Conservation (phyloP, 2,329 filamentous ascomycete species). For the Pyrenophora seminiperda region DNA sequence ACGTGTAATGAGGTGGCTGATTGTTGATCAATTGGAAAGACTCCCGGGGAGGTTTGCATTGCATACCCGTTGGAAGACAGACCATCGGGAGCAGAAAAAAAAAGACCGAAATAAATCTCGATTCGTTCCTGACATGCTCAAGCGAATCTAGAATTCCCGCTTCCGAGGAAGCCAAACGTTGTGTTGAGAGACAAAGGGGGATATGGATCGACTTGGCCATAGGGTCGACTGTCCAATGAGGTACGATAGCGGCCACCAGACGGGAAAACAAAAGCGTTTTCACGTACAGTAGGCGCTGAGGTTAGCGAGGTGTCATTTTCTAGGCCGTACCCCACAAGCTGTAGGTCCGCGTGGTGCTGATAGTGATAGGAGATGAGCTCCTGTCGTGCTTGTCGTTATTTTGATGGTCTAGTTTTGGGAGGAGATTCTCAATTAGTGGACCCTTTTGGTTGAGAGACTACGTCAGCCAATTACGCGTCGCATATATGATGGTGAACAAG, state of each 20-base stretch:
- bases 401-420: constrained; percentile 12
- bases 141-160: not conserved
- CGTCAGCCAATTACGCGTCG: constrained; percentile 17
- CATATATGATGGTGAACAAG: constrained; percentile 9
- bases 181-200: constrained; percentile 10
- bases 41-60: too few species aligned
- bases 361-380: constrained; percentile 7
- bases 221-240: constrained; percentile 9
- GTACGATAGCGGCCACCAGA: constrained; percentile 1
- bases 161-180: constrained; percentile 5
- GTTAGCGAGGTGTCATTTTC: constrained; percentile 10
- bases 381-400: constrained; percentile 6
- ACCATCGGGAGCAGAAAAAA: not conserved
- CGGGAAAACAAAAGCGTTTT: constrained; percentile 13
- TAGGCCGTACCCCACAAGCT: constrained; percentile 16
- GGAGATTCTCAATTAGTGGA: constrained; percentile 16
- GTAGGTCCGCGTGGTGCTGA: constrained; percentile 8
- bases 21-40: constrained; percentile 1
- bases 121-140: constrained; percentile 2
- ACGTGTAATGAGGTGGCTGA: not conserved
- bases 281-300: constrained; percentile 12
- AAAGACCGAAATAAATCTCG: not conserved
- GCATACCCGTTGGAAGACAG: not conserved
- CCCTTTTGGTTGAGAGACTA: constrained; percentile 8
- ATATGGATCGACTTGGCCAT: constrained; percentile 8